These are phyloP conservation scores for Megacollybia marginata DNA, from an alignment of 768 basidiomycete species.

Conservation along the genomic window DNA sequence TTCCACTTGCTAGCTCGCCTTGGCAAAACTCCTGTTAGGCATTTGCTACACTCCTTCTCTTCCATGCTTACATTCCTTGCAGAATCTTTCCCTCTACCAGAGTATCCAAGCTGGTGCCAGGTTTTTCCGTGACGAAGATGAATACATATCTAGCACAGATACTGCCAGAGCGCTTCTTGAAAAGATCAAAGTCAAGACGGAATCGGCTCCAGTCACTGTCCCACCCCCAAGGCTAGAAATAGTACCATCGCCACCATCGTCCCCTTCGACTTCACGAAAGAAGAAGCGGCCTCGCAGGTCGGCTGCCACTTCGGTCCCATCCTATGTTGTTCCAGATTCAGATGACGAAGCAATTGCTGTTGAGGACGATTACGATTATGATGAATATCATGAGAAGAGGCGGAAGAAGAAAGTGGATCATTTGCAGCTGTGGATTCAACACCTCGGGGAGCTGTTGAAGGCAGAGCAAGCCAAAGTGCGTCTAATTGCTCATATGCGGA, in stretches of 20 bases:
- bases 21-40: constrained; percentile 51
- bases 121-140: constrained; percentile 65
- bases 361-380: constrained; percentile 25
- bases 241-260: constrained; percentile 10
- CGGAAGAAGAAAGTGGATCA: constrained; percentile 33
- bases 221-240: constrained; percentile 16
- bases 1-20: constrained; percentile 68
- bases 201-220: constrained; percentile 24
- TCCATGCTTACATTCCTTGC: neutral
- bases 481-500: neutral
- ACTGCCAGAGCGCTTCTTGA: neutral
- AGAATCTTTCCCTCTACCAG: constrained; percentile 50
- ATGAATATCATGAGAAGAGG: constrained; percentile 24
- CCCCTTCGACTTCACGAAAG: constrained; percentile 17
- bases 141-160: constrained; percentile 42
- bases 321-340: constrained; percentile 63
- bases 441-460: constrained; percentile 50
- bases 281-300: constrained; percentile 57
- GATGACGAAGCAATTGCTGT: constrained; percentile 57
- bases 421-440: constrained; percentile 63
- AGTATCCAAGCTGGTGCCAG: constrained; percentile 60
- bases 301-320: constrained; percentile 42
- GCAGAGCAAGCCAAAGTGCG: constrained; percentile 66
- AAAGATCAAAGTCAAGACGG: constrained; percentile 34
- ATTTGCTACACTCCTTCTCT: neutral